Percentiles rank a stretch among this genome's conserved stretches.
These are phyloP conservation scores for Lenwebbia sp. DNA, from an alignment of 345 rosid species.

Conservation along the genomic window DNA sequence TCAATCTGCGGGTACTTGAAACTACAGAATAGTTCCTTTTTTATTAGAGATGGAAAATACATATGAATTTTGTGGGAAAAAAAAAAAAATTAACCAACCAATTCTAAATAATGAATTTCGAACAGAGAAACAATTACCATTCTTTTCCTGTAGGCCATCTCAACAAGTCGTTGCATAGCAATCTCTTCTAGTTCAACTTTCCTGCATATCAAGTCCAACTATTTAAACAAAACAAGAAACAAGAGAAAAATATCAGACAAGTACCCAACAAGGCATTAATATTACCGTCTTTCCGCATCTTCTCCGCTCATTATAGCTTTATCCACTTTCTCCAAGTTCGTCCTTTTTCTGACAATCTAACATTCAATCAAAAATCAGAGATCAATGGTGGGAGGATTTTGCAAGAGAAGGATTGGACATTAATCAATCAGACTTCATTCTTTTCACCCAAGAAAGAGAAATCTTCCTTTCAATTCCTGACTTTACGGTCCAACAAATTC, in stretches of 20 bases:
- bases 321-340: conserved; percentile 49
- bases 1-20: background rate
- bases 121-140: conserved; percentile 35
- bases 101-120: background rate
- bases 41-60: background rate
- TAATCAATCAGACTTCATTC: background rate
- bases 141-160: conserved; percentile 72
- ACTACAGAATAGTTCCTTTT: background rate
- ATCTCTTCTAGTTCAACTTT: conserved; percentile 34
- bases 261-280: conserved; percentile 1
- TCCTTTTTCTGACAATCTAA: conserved; percentile 56
- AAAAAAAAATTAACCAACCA: background rate
- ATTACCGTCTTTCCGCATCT: conserved; percentile 58
- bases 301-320: conserved; percentile 34
- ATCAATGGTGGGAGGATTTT: background rate
- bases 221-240: conserved; percentile 6
- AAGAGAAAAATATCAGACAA: background rate
- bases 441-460: background rate
- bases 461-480: background rate
- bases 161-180: conserved; percentile 83
- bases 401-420: background rate
- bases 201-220: conserved; percentile 35
- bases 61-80: background rate
- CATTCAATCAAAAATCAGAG: conserved; percentile 6
- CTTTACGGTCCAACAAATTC: background rate